Conservation (phyloP, 495 filamentous ascomycete species). For the Hyphodiscus hymeniophilus region DNA sequence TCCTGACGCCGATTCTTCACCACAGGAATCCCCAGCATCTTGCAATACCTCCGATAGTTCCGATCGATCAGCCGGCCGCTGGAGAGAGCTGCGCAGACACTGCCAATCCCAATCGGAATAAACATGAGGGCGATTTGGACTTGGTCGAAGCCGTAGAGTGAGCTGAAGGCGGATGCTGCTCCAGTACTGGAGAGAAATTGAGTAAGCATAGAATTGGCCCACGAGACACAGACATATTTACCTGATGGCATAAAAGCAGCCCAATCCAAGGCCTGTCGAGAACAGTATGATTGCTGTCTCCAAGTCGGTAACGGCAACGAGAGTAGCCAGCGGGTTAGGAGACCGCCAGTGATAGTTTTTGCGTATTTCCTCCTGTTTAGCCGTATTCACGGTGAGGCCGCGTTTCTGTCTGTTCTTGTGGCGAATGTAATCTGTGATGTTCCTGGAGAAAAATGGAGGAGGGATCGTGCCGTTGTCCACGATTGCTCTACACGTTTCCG, state of each 20-base stretch:
- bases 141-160: conserved; percentile 50
- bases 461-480: conserved; percentile 58
- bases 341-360: conserved; percentile 29
- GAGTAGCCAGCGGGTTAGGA: conserved; percentile 48
- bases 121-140: conserved; percentile 53
- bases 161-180: conserved; percentile 37
- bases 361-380: conserved; percentile 12
- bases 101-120: conserved; percentile 53
- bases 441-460: conserved; percentile 32
- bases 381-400: conserved; percentile 5
- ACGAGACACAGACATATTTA: not conserved
- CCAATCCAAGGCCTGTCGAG: conserved; percentile 5
- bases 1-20: conserved; percentile 40
- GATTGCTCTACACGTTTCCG: conserved; percentile 58
- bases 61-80: conserved; percentile 47
- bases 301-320: conserved; percentile 3
- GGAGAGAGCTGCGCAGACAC: conserved; percentile 49
- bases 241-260: conserved; percentile 17
- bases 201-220: not conserved
- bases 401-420: conserved; percentile 16
- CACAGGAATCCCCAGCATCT: conserved; percentile 33
- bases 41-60: conserved; percentile 44
- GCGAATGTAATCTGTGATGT: conserved; percentile 29
- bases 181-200: conserved; percentile 25
- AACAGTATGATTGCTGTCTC: conserved; percentile 13